Conservation (phyloP, 352 stramenopile species). For the Pythium aristosporum region DNA sequence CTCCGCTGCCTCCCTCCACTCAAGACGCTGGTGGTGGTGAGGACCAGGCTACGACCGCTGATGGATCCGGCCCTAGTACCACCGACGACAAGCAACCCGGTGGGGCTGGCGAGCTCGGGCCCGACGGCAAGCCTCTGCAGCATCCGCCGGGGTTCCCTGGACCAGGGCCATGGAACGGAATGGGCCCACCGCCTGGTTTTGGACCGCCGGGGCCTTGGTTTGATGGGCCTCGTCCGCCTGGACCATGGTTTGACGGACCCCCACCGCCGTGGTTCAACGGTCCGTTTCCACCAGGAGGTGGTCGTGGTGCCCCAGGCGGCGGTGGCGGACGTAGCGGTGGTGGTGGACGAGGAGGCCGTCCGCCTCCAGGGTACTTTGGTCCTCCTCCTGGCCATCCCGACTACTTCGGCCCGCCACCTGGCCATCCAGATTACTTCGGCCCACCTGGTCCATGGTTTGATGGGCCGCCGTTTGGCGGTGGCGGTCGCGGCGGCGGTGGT, state of each 20-base stretch:
- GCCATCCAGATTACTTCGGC: conserved; percentile 78
- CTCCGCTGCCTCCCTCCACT: conserved; percentile 36
- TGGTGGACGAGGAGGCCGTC: conserved; percentile 36
- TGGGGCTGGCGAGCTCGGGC: conserved; percentile 1
- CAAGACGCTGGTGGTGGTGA: conserved; percentile 14
- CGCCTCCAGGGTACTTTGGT: conserved; percentile 69
- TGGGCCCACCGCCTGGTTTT: conserved; percentile 46
- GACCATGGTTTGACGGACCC: conserved; percentile 74
- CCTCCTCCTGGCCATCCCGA: conserved; percentile 54
- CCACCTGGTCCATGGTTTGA: conserved; percentile 72
- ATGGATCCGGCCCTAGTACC: background rate
- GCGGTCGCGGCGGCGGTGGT: conserved; percentile 25
- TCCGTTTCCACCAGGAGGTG: conserved; percentile 56
- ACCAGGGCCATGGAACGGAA: conserved; percentile 28
- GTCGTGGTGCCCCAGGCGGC: conserved; percentile 35
- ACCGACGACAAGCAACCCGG: conserved; percentile 4
- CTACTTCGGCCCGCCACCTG: conserved; percentile 71
- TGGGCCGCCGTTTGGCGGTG: conserved; percentile 53
- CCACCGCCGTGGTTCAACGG: conserved; percentile 80
- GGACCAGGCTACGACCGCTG: conserved; percentile 2
- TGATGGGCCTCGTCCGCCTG: conserved; percentile 62
- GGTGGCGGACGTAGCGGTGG: conserved; percentile 46
- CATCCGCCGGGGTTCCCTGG: conserved; percentile 17
- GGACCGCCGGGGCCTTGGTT: conserved; percentile 64
- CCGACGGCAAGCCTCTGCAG: conserved; percentile 6